These are phyloP conservation scores for Cyberlindnera americana DNA, from an alignment of 805 yeast genomes.

Conservation along the genomic window DNA sequence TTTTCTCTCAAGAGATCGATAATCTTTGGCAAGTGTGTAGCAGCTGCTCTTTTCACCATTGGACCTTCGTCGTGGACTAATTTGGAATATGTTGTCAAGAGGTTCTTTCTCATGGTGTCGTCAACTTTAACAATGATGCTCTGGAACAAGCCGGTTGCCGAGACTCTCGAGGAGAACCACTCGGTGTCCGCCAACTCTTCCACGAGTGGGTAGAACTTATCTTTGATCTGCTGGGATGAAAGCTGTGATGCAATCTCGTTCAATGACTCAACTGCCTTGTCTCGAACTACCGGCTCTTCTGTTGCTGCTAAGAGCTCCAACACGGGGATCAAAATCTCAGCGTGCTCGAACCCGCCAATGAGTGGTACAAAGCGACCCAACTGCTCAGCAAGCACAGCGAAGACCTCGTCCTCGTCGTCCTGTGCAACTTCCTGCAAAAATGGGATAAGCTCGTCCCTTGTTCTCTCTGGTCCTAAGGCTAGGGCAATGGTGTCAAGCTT, in stretches of 20 bases:
- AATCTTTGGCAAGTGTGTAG: constrained; percentile 72
- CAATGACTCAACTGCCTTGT: constrained; percentile 85
- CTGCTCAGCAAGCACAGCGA: constrained; percentile 89
- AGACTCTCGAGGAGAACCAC: constrained; percentile 93
- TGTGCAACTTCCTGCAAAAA: constrained; percentile 81
- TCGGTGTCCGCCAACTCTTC: constrained; percentile 78
- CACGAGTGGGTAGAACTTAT: constrained; percentile 70
- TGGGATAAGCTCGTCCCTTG: constrained; percentile 84
- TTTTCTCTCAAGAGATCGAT: constrained; percentile 55
- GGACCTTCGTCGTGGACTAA: constrained; percentile 90
- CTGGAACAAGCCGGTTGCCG: constrained; percentile 85
- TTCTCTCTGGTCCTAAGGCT: constrained; percentile 92
- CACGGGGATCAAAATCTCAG: constrained; percentile 51
- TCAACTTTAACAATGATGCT: constrained; percentile 60
- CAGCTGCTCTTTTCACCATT: constrained; percentile 96
- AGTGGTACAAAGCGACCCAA: constrained; percentile 83
- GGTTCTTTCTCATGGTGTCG: constrained; percentile 50
- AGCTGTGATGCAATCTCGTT: constrained; percentile 65
- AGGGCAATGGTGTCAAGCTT: constrained; percentile 90
- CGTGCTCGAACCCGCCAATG: constrained; percentile 77
- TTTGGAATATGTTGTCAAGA: constrained; percentile 64
- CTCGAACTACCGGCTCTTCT: constrained; percentile 96
- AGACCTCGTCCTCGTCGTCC: constrained; percentile 98
- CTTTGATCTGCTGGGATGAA: constrained; percentile 57
- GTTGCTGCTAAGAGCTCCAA: constrained; percentile 83